These are phyloP conservation scores for Candida smagusa DNA, from an alignment of 1,139 yeast species.

Conservation along the genomic window DNA sequence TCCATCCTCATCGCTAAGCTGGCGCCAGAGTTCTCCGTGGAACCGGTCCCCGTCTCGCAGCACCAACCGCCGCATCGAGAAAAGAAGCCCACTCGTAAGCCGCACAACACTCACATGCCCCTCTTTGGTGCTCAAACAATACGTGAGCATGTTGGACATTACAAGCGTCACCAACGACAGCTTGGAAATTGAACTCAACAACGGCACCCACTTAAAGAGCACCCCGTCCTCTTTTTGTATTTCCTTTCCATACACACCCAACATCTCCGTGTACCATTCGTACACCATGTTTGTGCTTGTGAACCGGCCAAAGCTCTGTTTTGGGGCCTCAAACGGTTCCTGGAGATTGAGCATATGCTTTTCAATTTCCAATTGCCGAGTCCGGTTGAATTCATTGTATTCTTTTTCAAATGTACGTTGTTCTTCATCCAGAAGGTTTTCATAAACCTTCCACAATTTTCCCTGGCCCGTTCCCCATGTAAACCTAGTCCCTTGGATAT, in stretches of 20 bases:
- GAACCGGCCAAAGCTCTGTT: neutral
- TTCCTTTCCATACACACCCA: slow-evolving; percentile 5
- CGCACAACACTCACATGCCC: slow-evolving; percentile 17
- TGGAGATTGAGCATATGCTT: slow-evolving; percentile 18
- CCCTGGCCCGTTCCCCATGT: neutral
- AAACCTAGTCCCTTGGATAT: slow-evolving; percentile 2
- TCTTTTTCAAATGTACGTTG: slow-evolving; percentile 19
- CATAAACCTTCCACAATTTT: neutral
- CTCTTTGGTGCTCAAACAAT: slow-evolving; percentile 16
- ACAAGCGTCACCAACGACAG: slow-evolving; percentile 19
- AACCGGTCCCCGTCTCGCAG: slow-evolving; percentile 6
- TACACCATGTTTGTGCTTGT: slow-evolving; percentile 6
- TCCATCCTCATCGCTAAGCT: slow-evolving; percentile 19
- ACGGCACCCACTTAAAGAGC: slow-evolving; percentile 15
- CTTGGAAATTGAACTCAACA: slow-evolving; percentile 18
- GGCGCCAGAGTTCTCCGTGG: slow-evolving; percentile 3
- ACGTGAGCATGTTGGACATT: slow-evolving; percentile 19
- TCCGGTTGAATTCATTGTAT: slow-evolving; percentile 22
- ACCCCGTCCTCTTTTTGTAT: slow-evolving; percentile 10
- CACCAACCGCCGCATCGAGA: slow-evolving; percentile 14
- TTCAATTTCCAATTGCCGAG: slow-evolving; percentile 27
- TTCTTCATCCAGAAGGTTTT: neutral
- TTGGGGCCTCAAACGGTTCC: slow-evolving; percentile 8
- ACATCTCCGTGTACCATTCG: slow-evolving; percentile 13
- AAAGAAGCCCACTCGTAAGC: slow-evolving; percentile 13